Conservation (phyloP, 2,329 filamentous ascomycete genomes). For the Chrysoporthe deuterocubensis region DNA sequence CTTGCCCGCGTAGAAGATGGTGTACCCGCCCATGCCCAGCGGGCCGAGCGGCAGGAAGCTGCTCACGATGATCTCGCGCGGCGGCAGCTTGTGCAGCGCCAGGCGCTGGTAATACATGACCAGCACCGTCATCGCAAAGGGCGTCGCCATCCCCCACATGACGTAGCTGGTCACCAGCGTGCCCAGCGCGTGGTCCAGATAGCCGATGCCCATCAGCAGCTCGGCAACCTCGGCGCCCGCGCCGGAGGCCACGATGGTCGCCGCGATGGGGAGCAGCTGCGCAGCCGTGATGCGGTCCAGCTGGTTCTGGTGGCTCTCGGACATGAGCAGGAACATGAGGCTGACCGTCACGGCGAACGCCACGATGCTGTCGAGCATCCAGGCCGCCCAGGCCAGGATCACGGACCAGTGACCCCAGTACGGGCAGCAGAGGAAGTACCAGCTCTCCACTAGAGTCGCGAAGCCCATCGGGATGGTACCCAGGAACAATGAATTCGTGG, state of each 20-base stretch:
- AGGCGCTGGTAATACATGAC: conserved; percentile 16
- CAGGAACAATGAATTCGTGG: conserved; percentile 65
- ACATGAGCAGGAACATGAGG: conserved; percentile 19
- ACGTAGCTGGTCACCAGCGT: conserved; percentile 13
- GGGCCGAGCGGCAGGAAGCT: conserved; percentile 47
- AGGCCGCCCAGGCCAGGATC: conserved; percentile 38
- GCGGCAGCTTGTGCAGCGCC: conserved; percentile 13
- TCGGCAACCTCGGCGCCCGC: conserved; percentile 2
- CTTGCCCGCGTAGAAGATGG: conserved; percentile 62
- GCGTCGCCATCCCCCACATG: conserved; percentile 15
- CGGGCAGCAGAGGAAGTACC: conserved; percentile 9
- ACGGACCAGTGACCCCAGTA: conserved; percentile 4
- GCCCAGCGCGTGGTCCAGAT: conserved; percentile 7
- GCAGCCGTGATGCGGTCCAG: conserved; percentile 33
- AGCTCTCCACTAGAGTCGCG: conserved; percentile 42
- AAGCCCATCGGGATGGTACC: conserved; percentile 68
- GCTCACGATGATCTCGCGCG: conserved; percentile 55
- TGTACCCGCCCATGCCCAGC: conserved; percentile 53
- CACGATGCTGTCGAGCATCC: conserved; percentile 18
- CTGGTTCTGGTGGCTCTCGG: conserved; percentile 20
- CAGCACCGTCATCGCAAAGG: conserved; percentile 12
- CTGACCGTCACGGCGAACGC: conserved; percentile 14
- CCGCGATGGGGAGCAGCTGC: conserved; percentile 52
- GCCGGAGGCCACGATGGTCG: conserved; percentile 56
- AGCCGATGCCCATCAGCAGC: not conserved